Conservation (phyloP, 345 rosid genomes). For the Boechera divaricarpa region DNA sequence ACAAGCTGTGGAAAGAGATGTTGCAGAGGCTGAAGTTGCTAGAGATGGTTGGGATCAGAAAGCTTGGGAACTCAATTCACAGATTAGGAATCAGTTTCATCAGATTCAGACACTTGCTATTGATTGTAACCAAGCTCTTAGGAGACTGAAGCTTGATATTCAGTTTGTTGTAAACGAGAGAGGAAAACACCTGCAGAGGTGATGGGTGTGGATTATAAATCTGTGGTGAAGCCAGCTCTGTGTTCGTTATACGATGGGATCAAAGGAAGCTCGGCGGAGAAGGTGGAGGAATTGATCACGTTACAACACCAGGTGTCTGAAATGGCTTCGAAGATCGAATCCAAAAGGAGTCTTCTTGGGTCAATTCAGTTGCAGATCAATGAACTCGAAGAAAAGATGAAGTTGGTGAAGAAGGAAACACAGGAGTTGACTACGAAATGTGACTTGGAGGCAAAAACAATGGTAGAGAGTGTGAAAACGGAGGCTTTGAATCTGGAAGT, state of each 20-base stretch:
- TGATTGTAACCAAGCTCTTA: slow-evolving; percentile 77
- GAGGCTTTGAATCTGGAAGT: slow-evolving; percentile 60
- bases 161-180: slow-evolving; percentile 62
- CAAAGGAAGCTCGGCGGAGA: slow-evolving; percentile 60
- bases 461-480: slow-evolving; percentile 56
- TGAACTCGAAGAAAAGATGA: slow-evolving; percentile 66
- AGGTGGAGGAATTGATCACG: slow-evolving; percentile 57
- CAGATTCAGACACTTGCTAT: slow-evolving; percentile 68
- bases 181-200: slow-evolving; percentile 71
- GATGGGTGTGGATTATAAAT: slow-evolving; percentile 82
- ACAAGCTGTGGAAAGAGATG: slow-evolving; percentile 83
- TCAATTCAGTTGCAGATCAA: slow-evolving; percentile 58
- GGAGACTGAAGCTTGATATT: slow-evolving; percentile 72
- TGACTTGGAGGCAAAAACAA: slow-evolving; percentile 63
- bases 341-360: slow-evolving; percentile 47
- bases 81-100: slow-evolving; percentile 57
- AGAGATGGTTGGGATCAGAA: slow-evolving; percentile 81
- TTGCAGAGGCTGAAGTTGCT: slow-evolving; percentile 60
- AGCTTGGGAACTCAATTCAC: slow-evolving; percentile 75
- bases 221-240: slow-evolving; percentile 65
- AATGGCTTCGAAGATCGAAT: slow-evolving; percentile 57
- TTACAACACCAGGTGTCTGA: slow-evolving; percentile 68
- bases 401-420: slow-evolving; percentile 59
- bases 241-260: slow-evolving; percentile 53
- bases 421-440: slow-evolving; percentile 54